Base-by-base conservation (phyloP, 208 protist genomes). In the Novymonas esmeraldas region DNA sequence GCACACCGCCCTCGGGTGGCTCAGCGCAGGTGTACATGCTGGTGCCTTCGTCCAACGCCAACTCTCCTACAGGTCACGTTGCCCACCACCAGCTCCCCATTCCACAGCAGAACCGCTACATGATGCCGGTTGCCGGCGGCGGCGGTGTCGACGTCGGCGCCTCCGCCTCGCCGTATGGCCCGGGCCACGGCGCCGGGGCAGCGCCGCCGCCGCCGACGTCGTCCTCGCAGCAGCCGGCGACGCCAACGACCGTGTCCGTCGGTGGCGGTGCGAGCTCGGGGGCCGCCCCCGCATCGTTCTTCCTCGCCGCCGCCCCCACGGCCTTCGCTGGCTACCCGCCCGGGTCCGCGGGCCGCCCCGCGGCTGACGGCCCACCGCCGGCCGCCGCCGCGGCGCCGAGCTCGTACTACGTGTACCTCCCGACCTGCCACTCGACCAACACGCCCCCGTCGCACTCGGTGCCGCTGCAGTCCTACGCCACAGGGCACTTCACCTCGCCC, bases 401-500 rank as follows among this genome's bases (percentile, higher is more conserved):
- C 11, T 49, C 56, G 13, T 41, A 46, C 39, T 61, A 49, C 39
- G 39, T 61, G 33, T 49, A 34, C 39, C 14, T 61, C 36, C 36
- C 26, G 10, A 3, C 56, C 6, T 31, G 11, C 31, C 26, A 34
- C 3, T 14, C 39, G 29, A 22, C 33, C 13, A 41, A 24, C 26
- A 10, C 28, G 22, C 45, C 36, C 3, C 26, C 14, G 33, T 61
- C 56, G 56, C 56, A 22, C 22, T 16, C 39, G 24, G 24, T 34
- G 13, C 14, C 38, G 14, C 20, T 34, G 38, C 56, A 31, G 13
- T 26, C 28, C 24, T 61, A 26, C 26, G 36, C 36, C 36, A 22
- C 56, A n/a, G 56, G 56, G 24, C 1, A 44, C 26, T 22, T 31
- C 26, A 20, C 39, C 56, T 29, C 56, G 13, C 56, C 41, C 29